A percentile compares a stretch with the other conserved stretches of the same genome.
Conservation (phyloP, 2,329 filamentous ascomycete genomes). For the Diaporthe batatas region DNA sequence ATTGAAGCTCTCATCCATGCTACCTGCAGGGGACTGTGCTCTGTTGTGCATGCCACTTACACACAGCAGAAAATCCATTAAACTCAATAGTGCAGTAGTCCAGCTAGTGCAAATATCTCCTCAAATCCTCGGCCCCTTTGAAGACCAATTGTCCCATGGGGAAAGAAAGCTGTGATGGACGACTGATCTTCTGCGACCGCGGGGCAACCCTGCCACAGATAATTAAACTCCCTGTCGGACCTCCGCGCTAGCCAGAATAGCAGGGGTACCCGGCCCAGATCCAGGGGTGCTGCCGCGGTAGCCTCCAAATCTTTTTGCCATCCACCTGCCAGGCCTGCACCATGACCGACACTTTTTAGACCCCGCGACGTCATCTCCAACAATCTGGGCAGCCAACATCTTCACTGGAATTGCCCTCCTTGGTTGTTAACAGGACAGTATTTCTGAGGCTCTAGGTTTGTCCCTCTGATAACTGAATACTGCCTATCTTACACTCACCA, state of each 20-base stretch:
- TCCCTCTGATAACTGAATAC: background rate
- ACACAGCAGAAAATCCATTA: no score
- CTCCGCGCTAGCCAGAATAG: background rate
- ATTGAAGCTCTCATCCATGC: no score
- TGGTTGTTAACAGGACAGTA: constrained; percentile 4
- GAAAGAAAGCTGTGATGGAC: background rate
- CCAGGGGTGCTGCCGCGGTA: background rate
- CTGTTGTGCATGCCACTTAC: no score
- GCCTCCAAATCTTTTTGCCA: constrained; percentile 13
- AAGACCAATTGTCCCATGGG: no score
- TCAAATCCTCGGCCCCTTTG: no score
- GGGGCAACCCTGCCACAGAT: background rate
- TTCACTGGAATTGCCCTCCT: constrained; percentile 1
- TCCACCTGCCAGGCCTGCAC: constrained; percentile 12
- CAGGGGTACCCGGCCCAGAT: background rate
- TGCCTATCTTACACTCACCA: background rate
- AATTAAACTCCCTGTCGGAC: no score
- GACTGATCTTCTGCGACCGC: background rate
- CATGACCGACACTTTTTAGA: background rate
- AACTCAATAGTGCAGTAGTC: no score
- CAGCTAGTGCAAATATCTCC: no score
- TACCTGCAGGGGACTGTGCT: no score
- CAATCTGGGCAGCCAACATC: constrained; percentile 3
- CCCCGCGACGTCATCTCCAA: constrained; percentile 19
- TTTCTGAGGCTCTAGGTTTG: constrained; percentile 13